phyloP scores from a whole-genome alignment of 768 basidiomycete genomes.

The Exidia glandulosa region DNA sequence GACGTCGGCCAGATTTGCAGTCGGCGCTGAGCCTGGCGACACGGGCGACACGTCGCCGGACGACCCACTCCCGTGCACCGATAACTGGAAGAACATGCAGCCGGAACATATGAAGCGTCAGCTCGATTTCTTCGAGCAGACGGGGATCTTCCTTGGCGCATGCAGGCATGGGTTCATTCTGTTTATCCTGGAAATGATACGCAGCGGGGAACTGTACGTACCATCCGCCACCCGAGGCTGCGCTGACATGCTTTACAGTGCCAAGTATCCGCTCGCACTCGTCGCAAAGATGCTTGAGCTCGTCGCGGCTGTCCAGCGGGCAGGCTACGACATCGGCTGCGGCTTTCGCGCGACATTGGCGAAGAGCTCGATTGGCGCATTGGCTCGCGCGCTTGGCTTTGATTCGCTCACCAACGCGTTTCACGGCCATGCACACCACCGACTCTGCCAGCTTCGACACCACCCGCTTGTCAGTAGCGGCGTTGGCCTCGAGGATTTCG shows the following conservation, averaged over 20 bases:
- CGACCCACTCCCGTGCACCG: not conserved
- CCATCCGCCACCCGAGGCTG: not conserved
- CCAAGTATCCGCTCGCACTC: slow-evolving; percentile 14
- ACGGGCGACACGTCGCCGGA: not conserved
- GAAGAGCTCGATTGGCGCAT: slow-evolving; percentile 6
- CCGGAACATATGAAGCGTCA: not conserved
- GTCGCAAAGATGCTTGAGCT: slow-evolving; percentile 5
- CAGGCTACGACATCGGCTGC: slow-evolving; percentile 16
- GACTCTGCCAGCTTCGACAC: slow-evolving; percentile 13
- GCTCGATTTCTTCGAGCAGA: not conserved
- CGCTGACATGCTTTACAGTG: slow-evolving; percentile 4
- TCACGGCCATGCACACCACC: slow-evolving; percentile 26
- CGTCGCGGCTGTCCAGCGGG: slow-evolving; percentile 5
- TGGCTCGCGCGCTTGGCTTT: not conserved
- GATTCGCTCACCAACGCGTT: slow-evolving; percentile 17
- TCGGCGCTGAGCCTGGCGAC: not conserved
- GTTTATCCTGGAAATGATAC: not conserved
- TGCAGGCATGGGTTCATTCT: not conserved
- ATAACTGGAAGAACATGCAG: not conserved
- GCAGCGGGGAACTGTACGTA: not conserved
- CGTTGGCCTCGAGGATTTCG: slow-evolving; percentile 13
- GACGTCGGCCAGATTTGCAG: not conserved
- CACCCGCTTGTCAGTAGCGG: slow-evolving; percentile 10
- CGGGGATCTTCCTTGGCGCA: not conserved
- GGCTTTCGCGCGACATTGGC: slow-evolving; percentile 9